phyloP scores from a whole-genome alignment of 495 filamentous ascomycete genomes.

The Hapsidospora chrysogenum region DNA sequence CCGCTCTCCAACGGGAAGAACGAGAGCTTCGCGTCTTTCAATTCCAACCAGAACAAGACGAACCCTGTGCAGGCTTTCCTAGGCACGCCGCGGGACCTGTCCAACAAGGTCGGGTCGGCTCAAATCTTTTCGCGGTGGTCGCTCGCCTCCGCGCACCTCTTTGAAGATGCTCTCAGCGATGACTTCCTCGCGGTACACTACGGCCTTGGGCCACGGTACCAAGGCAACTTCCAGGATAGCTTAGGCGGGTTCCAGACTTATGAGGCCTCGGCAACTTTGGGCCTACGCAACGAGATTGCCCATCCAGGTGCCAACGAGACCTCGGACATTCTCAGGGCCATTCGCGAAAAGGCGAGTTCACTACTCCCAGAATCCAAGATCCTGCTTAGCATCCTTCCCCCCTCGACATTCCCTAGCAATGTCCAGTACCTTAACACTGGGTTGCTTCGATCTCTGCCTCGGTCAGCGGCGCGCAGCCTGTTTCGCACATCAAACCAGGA shows the following conservation, averaged over 20 bases:
- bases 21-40: constrained; percentile 42
- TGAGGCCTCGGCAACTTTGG: constrained; percentile 78
- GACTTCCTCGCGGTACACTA: constrained; percentile 84
- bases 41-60: constrained; percentile 33
- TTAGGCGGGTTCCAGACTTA: constrained; percentile 95
- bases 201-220: constrained; percentile 76
- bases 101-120: constrained; percentile 59
- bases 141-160: constrained; percentile 71
- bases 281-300: constrained; percentile 78
- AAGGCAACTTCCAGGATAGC: constrained; percentile 92
- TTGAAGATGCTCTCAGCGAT: constrained; percentile 76
- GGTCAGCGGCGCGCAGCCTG: constrained; percentile 53
- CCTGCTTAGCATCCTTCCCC: constrained; percentile 70
- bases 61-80: constrained; percentile 79
- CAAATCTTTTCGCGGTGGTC: constrained; percentile 72
- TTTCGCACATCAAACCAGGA: constrained; percentile 53
- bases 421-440: constrained; percentile 57
- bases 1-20: constrained; percentile 38
- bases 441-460: constrained; percentile 60
- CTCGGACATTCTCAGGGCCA: constrained; percentile 81
- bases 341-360: constrained; percentile 61
- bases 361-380: constrained; percentile 70
- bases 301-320: constrained; percentile 83
- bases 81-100: constrained; percentile 83
- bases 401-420: constrained; percentile 60